Base-by-base conservation (phyloP, 2,329 filamentous ascomycete genomes). In the Periglandula ipomoeae region DNA sequence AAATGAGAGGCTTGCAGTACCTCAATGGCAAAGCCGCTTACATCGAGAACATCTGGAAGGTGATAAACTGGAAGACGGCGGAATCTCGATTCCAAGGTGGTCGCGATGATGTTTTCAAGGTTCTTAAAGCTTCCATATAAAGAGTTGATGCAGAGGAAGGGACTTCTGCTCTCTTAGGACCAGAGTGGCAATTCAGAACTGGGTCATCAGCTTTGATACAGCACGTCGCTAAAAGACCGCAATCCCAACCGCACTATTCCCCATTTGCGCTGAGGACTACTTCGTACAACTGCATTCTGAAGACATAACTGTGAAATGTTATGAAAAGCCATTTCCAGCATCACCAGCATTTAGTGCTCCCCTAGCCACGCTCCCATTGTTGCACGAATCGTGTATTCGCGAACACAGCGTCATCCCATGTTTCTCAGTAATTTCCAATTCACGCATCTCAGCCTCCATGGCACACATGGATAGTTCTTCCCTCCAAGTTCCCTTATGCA, bases 1-100 rank as follows among this genome's bases (percentile, higher is more conserved):
- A 17, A 43, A 20, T 13, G n/a, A 17, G 60, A 66, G 79, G 9
- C 22, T 4, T 38, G 38, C 73, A 87, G 78, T 90, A 89, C 58
- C 71, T 84, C 50, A 89, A 89, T 58, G 80, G 81, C 51, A 88
- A 89, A 66, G 82, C 81, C 1, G 79, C 80, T 0, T 90, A 90
- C 57, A 76, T 88, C 6, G 78, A 85, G 52, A 85, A 85, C 53
- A 85, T 89, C 57, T 89, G 85, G 85, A 81, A 81, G 30, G 78
- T 89, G 27, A 80, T 89, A 60, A 89, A 88, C 69, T 89, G 85
- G 86, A 79, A 82, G 67, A 81, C 75, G 5, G 77, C 80, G 1
- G 84, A 87, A 68, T 66, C 73, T 50, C 74, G 85, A 26, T 87
- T 79, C 63, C 56, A 66, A 2, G 75, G 76, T 3, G 66, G 56